Conservation (phyloP, 768 basidiomycete genomes). For the Saitozyma sp. region DNA sequence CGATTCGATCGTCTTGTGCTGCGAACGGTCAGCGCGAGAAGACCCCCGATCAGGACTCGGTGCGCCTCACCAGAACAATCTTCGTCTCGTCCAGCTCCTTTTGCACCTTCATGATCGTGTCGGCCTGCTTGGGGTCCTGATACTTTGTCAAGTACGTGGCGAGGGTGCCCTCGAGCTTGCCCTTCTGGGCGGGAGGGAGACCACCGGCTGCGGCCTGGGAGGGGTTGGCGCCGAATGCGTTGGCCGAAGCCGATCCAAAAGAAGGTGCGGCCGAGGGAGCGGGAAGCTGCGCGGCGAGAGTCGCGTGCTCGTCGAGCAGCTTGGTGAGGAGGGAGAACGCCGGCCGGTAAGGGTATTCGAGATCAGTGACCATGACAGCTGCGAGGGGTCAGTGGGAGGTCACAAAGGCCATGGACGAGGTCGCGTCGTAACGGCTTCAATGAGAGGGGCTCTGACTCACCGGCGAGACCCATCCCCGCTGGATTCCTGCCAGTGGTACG, state of each 20-base stretch:
- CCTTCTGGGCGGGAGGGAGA: constrained; percentile 68
- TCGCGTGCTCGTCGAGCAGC: constrained; percentile 84
- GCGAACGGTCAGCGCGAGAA: constrained; percentile 7
- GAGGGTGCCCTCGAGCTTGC: constrained; percentile 50
- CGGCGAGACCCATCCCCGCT: constrained; percentile 60
- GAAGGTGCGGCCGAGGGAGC: constrained; percentile 38
- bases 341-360: constrained; percentile 93
- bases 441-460: constrained; percentile 55
- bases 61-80: constrained; percentile 78
- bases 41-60: background rate
- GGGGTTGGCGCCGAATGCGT: constrained; percentile 43
- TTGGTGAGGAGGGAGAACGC: constrained; percentile 94
- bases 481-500: constrained; percentile 76
- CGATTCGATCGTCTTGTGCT: constrained; percentile 99
- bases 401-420: too few relatives aligned
- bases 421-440: background rate
- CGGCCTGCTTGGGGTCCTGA: constrained; percentile 94
- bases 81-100: constrained; percentile 98
- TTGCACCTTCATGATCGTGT: constrained; percentile 97
- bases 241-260: constrained; percentile 35
- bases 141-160: constrained; percentile 81
- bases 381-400: background rate
- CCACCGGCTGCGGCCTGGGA: constrained; percentile 57
- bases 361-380: constrained; percentile 91
- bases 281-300: constrained; percentile 60